Evolutionary conservation across 1,284 basidiomycete species (phyloP).

Genomic region (Boletus semigastroideus): DNA sequence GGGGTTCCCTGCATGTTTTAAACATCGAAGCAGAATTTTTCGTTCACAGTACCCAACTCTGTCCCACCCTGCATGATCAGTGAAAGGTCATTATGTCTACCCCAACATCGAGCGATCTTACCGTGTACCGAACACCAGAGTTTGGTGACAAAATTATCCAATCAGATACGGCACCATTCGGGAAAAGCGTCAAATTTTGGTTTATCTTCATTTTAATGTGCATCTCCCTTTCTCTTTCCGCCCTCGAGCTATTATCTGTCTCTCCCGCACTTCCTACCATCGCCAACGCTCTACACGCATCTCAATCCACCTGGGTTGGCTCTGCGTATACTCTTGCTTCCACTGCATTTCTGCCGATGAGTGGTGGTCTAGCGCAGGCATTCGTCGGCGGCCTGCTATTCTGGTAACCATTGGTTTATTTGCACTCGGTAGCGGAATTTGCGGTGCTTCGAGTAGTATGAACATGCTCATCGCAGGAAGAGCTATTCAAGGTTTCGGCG

Average conservation of each 20-base stretch:
- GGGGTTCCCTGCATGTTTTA: no score
- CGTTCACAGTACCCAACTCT: no score
- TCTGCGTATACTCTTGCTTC: conserved; percentile 3
- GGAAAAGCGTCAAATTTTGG: not conserved
- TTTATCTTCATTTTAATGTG: not conserved
- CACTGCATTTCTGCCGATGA: conserved; percentile 4
- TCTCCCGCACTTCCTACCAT: not conserved
- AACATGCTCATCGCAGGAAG: conserved; percentile 3
- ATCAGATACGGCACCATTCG: not conserved
- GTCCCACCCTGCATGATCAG: no score
- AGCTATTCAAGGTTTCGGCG: conserved; percentile 1
- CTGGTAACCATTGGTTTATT: not conserved
- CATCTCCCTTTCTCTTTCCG: not conserved
- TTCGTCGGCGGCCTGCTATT: conserved; percentile 1
- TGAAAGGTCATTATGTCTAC: no score
- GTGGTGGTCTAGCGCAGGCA: not conserved
- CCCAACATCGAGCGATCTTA: no score
- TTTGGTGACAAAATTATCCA: no score
- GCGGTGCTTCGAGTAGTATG: not conserved
- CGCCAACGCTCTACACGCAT: not conserved
- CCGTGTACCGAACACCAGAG: no score
- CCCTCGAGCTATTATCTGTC: not conserved
- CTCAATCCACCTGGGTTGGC: conserved; percentile 2
- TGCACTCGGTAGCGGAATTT: conserved; percentile 1
- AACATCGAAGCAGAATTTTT: no score